A percentile compares a stretch with the other conserved stretches of the same genome.
Conservation (phyloP, 441 rosid genomes). For the Croton laevigatus region DNA sequence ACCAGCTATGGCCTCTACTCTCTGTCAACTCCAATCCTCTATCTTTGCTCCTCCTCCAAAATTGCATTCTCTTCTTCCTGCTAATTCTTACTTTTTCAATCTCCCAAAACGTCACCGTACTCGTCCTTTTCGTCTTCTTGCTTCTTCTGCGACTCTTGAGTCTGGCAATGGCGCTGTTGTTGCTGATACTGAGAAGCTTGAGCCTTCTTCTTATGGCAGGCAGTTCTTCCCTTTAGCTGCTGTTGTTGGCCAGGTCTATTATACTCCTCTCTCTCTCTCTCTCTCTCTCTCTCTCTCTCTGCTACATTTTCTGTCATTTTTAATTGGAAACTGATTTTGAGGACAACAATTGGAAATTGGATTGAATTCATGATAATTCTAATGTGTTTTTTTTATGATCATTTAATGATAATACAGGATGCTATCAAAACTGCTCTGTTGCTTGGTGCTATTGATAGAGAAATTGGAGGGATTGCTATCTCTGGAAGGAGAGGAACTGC, state of each 20-base stretch:
- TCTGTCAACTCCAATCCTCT: slow-evolving; percentile 27
- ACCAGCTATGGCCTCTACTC: slow-evolving; percentile 18
- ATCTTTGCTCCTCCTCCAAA: slow-evolving; percentile 27
- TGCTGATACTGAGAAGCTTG: slow-evolving; percentile 29
- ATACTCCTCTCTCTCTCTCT: not conserved
- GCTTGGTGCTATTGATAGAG: slow-evolving; percentile 93
- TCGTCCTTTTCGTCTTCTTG: slow-evolving; percentile 29
- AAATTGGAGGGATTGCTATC: slow-evolving; percentile 88
- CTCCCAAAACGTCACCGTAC: slow-evolving; percentile 19
- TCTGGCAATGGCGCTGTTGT: slow-evolving; percentile 59
- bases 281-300: not conserved
- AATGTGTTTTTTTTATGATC: not conserved
- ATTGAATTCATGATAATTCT: not conserved
- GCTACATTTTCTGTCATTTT: not conserved
- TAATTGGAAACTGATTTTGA: too few relatives aligned
- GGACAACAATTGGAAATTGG: not conserved
- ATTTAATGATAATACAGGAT: slow-evolving; percentile 73
- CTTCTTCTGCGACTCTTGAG: slow-evolving; percentile 43
- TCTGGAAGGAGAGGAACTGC: slow-evolving; percentile 92
- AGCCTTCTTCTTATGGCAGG: slow-evolving; percentile 57
- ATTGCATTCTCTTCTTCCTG: slow-evolving; percentile 25
- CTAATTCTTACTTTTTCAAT: slow-evolving; percentile 22
- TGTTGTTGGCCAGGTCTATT: slow-evolving; percentile 76
- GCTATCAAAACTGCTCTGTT: slow-evolving; percentile 93
- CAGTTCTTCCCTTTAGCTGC: slow-evolving; percentile 92